These are phyloP conservation scores for Suillus sp. DNA, from an alignment of 768 basidiomycete species.

Conservation along the genomic window DNA sequence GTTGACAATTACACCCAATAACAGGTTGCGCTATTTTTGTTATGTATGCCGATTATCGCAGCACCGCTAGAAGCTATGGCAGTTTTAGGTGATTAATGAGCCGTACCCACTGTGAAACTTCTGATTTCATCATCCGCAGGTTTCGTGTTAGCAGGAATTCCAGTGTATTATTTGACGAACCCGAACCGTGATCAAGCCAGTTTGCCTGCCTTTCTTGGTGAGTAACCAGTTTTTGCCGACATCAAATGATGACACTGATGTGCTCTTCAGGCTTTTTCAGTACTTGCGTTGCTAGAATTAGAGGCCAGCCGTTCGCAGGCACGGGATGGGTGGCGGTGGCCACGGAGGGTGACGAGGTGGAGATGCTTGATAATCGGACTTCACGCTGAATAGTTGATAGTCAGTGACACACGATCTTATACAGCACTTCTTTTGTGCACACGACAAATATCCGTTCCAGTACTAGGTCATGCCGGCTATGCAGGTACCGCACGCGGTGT, in stretches of 20 bases:
- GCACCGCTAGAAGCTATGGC: slow-evolving; percentile 87
- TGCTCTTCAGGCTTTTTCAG: slow-evolving; percentile 42
- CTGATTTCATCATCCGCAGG: slow-evolving; percentile 41
- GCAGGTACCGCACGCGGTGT: background rate
- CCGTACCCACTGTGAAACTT: background rate
- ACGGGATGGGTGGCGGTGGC: slow-evolving; percentile 81
- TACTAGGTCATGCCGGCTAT: background rate
- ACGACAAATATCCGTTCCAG: background rate
- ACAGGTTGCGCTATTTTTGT: slow-evolving; percentile 84
- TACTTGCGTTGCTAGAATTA: slow-evolving; percentile 47
- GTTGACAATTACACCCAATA: slow-evolving; percentile 8
- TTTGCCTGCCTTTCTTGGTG: slow-evolving; percentile 36
- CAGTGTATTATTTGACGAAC: slow-evolving; percentile 81
- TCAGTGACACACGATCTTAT: background rate
- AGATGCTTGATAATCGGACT: slow-evolving; percentile 51
- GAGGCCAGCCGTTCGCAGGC: slow-evolving; percentile 52
- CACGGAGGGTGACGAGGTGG: slow-evolving; percentile 66
- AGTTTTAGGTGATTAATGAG: slow-evolving; percentile 66
- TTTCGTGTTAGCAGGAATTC: slow-evolving; percentile 78
- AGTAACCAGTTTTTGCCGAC: slow-evolving; percentile 24
- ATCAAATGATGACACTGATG: slow-evolving; percentile 9
- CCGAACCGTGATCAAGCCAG: slow-evolving; percentile 53
- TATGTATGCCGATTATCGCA: slow-evolving; percentile 94
- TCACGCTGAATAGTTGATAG: slow-evolving; percentile 22
- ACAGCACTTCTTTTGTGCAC: background rate